Percentiles rank a stretch among this genome's conserved stretches.
phyloP scores from a whole-genome alignment of 2,329 filamentous ascomycete genomes.

The Sporothrix variecibatus region DNA sequence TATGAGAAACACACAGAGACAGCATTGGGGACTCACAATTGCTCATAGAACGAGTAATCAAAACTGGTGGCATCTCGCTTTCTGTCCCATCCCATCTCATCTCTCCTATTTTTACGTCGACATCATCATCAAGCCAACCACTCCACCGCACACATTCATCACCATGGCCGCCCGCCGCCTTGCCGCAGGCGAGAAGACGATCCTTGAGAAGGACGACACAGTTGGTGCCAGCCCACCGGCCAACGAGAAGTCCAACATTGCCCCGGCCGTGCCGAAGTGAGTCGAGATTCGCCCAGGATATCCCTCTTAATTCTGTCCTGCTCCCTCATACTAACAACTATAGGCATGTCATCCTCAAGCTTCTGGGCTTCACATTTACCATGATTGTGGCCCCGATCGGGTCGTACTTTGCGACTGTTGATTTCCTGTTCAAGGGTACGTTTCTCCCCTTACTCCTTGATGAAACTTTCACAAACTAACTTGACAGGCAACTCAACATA shows the following conservation, averaged over 20 bases:
- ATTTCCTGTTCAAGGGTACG: slow-evolving; percentile 75
- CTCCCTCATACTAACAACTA: slow-evolving; percentile 14
- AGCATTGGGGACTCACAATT: neutral
- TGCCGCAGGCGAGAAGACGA: slow-evolving; percentile 64
- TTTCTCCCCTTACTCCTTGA: neutral
- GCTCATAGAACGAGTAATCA: neutral
- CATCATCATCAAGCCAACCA: neutral
- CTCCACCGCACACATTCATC: neutral
- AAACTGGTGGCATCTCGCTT: neutral
- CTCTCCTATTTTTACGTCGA: neutral
- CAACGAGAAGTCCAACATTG: slow-evolving; percentile 66
- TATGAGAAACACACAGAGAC: neutral
- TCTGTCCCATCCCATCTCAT: neutral
- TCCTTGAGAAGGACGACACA: slow-evolving; percentile 61
- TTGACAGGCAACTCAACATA: slow-evolving; percentile 81
- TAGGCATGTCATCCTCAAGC: slow-evolving; percentile 84
- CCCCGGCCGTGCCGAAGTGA: slow-evolving; percentile 76
- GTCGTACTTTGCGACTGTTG: slow-evolving; percentile 81
- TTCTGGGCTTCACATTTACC: slow-evolving; percentile 84
- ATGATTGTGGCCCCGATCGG: slow-evolving; percentile 88
- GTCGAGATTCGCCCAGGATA: neutral
- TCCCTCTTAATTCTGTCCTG: neutral
- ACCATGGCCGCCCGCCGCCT: slow-evolving; percentile 71
- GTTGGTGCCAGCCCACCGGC: slow-evolving; percentile 44
- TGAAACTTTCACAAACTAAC: neutral